Conservation (phyloP, 2,329 filamentous ascomycete genomes). For the Graphiopsis chlorocephala region DNA sequence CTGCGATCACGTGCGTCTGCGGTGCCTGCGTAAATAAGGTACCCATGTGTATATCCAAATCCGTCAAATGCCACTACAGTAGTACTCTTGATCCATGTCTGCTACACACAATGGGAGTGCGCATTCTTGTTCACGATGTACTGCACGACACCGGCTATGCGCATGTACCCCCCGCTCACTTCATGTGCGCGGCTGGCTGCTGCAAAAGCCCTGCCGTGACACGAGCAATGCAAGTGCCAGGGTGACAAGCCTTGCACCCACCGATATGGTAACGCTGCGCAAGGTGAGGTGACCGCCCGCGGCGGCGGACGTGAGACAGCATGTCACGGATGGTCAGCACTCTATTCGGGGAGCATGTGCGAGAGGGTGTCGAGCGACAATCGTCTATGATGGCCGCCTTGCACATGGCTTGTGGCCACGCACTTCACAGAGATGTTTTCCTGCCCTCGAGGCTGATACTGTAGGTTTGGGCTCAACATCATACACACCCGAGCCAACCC, state of each 20-base stretch:
- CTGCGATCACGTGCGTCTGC: neutral
- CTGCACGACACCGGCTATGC: slow-evolving; percentile 4
- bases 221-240: slow-evolving; percentile 11
- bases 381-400: neutral
- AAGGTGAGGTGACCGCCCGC: slow-evolving; percentile 7
- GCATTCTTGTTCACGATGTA: slow-evolving; percentile 7
- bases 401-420: neutral
- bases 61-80: neutral
- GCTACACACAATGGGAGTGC: neutral
- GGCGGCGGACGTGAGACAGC: slow-evolving; percentile 12
- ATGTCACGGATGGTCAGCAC: slow-evolving; percentile 12
- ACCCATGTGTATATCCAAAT: neutral
- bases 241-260: slow-evolving; percentile 9
- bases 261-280: slow-evolving; percentile 4
- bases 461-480: slow-evolving; percentile 7
- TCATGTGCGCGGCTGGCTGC: slow-evolving; percentile 3
- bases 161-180: slow-evolving; percentile 1
- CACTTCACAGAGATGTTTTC: neutral
- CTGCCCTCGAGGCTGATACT: neutral
- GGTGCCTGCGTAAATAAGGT: neutral
- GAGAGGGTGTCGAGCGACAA: neutral
- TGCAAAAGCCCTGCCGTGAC: slow-evolving; percentile 4
- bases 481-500: neutral
- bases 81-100: neutral
- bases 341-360: neutral